These are phyloP conservation scores for Cucumis melo DNA, from an alignment of 306 rosid genomes.

Conservation along the genomic window DNA sequence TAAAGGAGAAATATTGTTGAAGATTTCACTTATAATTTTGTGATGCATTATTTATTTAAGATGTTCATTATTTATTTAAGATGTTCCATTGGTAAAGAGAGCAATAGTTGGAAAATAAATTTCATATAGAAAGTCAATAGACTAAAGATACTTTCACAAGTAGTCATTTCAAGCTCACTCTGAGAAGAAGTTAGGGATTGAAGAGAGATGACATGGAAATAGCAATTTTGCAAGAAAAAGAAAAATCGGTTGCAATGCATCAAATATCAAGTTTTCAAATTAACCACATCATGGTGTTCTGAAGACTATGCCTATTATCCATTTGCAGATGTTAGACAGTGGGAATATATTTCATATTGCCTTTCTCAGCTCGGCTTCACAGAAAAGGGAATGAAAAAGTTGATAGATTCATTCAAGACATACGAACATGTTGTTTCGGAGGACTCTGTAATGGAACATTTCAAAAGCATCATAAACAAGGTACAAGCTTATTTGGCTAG, in stretches of 20 bases:
- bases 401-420: constrained; percentile 70
- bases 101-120: neutral
- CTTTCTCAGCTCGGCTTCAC: constrained; percentile 91
- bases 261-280: neutral
- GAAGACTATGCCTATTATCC: neutral
- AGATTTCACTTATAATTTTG: neutral
- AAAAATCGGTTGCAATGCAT: neutral
- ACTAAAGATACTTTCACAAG: neutral
- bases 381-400: constrained; percentile 85
- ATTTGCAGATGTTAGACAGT: constrained; percentile 61
- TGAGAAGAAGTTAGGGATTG: neutral
- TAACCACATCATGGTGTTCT: neutral
- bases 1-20: neutral
- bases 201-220: neutral
- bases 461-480: constrained; percentile 69
- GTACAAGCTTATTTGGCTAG: constrained; percentile 21
- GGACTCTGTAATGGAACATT: constrained; percentile 77
- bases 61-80: neutral
- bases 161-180: neutral
- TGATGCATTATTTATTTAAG: neutral
- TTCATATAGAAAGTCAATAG: neutral
- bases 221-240: neutral
- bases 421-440: constrained; percentile 67
- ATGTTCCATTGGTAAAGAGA: neutral
- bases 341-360: constrained; percentile 82